Conservation (phyloP, 345 rosid species). For the Clarkia xantiana region DNA sequence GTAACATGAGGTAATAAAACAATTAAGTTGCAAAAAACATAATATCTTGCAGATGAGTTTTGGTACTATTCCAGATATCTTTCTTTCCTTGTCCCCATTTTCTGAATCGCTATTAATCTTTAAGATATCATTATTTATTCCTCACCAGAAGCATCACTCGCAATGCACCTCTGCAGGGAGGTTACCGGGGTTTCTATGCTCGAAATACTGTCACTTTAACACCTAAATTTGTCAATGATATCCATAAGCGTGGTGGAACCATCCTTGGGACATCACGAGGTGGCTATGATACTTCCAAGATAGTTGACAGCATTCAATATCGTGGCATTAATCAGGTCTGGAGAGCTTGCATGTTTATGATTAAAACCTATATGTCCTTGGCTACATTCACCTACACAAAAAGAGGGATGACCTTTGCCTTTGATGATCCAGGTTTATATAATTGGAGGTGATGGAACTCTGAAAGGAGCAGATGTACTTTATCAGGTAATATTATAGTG, state of each 20-base stretch:
- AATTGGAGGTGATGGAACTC: conserved; percentile 85
- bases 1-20: too few species aligned
- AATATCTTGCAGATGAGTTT: too few species aligned
- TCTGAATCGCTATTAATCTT: too few species aligned
- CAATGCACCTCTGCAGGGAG: conserved; percentile 18
- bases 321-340: conserved; percentile 35
- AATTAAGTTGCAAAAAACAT: too few species aligned
- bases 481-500: conserved; percentile 31
- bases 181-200: conserved; percentile 31
- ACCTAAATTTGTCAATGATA: conserved; percentile 29
- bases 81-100: neutral
- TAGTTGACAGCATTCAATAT: conserved; percentile 33
- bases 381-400: too few species aligned
- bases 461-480: conserved; percentile 51
- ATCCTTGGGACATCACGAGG: conserved; percentile 30
- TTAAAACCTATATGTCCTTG: too few species aligned
- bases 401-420: neutral
- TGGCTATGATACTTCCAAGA: conserved; percentile 27
- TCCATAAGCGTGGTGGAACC: conserved; percentile 37
- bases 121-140: neutral
- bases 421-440: conserved; percentile 43
- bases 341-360: too few species aligned
- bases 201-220: conserved; percentile 19
- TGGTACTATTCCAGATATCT: too few species aligned
- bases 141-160: neutral